phyloP scores from a whole-genome alignment of 1,284 basidiomycete genomes.

The Ustilago tritici region DNA sequence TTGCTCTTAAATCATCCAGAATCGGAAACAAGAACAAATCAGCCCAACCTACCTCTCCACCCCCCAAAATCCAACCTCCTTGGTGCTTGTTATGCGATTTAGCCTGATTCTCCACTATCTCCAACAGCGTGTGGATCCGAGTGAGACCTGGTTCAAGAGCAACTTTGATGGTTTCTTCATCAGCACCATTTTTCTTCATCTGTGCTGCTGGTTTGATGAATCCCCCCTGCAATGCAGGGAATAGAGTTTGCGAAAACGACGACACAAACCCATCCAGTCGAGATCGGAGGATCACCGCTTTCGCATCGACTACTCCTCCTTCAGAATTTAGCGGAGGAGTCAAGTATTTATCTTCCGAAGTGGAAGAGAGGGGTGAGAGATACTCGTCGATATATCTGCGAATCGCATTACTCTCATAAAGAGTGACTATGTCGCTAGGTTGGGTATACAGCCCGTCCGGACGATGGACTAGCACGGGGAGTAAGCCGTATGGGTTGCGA shows the following conservation, averaged over 20 bases:
- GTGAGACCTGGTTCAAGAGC: constrained; percentile 25
- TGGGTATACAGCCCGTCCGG: constrained; percentile 41
- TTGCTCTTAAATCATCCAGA: constrained; percentile 30
- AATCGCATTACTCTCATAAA: constrained; percentile 42
- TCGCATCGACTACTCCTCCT: constrained; percentile 8
- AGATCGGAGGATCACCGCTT: constrained; percentile 6
- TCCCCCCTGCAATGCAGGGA: constrained; percentile 35
- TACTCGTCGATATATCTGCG: constrained; percentile 48
- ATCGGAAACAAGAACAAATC: constrained; percentile 52
- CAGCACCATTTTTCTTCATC: constrained; percentile 44
- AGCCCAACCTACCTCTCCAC: constrained; percentile 26
- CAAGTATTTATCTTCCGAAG: neutral
- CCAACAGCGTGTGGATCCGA: constrained; percentile 17
- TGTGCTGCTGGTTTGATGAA: constrained; percentile 36
- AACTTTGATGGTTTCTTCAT: constrained; percentile 31
- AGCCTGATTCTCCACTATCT: constrained; percentile 34
- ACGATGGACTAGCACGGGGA: constrained; percentile 43
- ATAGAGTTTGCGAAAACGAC: constrained; percentile 31
- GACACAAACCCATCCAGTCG: constrained; percentile 31
- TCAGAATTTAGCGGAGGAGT: constrained; percentile 18
- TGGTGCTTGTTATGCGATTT: neutral
- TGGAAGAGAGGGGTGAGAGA: constrained; percentile 19
- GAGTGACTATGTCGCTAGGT: constrained; percentile 21
- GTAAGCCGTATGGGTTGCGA: constrained; percentile 37
- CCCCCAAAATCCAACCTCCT: constrained; percentile 22